These are phyloP conservation scores for Paxillus involutus DNA, from an alignment of 768 basidiomycete species.

Conservation along the genomic window DNA sequence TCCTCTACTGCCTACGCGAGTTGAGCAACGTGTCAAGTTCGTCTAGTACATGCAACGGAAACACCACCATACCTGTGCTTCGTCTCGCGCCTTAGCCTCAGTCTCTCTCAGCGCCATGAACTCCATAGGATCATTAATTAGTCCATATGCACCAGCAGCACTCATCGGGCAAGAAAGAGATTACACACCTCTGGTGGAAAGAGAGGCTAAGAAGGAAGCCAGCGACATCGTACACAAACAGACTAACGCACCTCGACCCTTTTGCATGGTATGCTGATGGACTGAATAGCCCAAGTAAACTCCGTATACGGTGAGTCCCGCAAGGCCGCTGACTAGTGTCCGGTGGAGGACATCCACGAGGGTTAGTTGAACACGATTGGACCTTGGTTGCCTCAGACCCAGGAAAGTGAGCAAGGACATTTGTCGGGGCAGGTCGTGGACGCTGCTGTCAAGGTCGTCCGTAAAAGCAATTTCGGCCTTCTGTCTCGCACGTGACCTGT, in stretches of 20 bases:
- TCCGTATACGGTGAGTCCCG: conserved; percentile 28
- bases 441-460: not conserved
- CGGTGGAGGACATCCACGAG: conserved; percentile 31
- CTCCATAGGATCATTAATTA: conserved; percentile 6
- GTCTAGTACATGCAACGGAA: not conserved
- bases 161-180: not conserved
- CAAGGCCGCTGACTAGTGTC: conserved; percentile 29
- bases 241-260: conserved; percentile 28
- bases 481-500: too few relatives aligned
- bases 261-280: conserved; percentile 29
- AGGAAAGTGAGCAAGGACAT: conserved; percentile 30
- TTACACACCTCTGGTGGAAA: conserved; percentile 19
- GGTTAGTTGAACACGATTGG: conserved; percentile 22
- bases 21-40: not conserved
- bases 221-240: not conserved
- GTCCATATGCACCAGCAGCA: not conserved
- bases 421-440: not conserved
- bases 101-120: conserved; percentile 22
- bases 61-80: conserved; percentile 11
- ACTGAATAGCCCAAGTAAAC: conserved; percentile 33
- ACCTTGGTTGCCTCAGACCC: conserved; percentile 22
- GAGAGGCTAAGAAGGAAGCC: not conserved
- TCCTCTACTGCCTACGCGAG: conserved; percentile 23
- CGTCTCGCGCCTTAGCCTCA: conserved; percentile 18
- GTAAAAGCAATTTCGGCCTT: too few relatives aligned